Evolutionary conservation across 2,329 filamentous ascomycete species (phyloP), one percentile per base, ranked within the genome.

Genomic region (Bipolaris gigantea): DNA sequence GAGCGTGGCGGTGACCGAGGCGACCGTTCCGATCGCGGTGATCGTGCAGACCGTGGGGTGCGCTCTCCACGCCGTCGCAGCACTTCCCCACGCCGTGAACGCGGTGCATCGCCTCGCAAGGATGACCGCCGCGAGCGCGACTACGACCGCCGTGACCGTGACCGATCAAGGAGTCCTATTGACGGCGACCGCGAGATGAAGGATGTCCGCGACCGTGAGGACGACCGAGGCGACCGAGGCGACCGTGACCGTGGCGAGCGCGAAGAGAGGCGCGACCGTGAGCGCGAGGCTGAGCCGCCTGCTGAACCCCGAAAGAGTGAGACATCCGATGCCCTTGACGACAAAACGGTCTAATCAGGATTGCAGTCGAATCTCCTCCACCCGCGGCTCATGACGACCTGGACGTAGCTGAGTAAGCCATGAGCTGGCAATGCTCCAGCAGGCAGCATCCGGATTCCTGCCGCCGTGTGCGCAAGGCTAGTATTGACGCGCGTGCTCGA

Each of bases 301-400:
- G 91, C 89, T 56, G 92, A 96, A 65, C 92, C 96, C 63, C 86
- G 90, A 71, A 97, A 97, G 86, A 85, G 92, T 96, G 71, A 69
- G 64, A 33, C 55, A 48, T 55, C 56, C 50, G 42, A 44, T 59
- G 56, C 30, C n/a, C 23, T 16, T 21, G 67, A 60, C 48, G 59
- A 55, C 49, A 56, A 65, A 53, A 57, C 56, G 21, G 50, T 63
- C 58, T 69, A 67, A 64, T 73, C 27, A 69, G 60, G 63, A 61
- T 50, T 60, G 65, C 84, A 72, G 79, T 88, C 68, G 91, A 95
- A 64, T 90, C 89, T 67, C 89, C 90, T 64, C 85, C 90, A 60
- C 87, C 90, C 7, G 53, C 63, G 60, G 88, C 86, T 66, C 91
- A 96, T 71, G 94, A 99, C 75, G 94, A 99, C 73, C 85, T 97